These are phyloP conservation scores for Spizellomyces sp. DNA, from an alignment of 192 early-diverging fungal genomes.

Conservation along the genomic window DNA sequence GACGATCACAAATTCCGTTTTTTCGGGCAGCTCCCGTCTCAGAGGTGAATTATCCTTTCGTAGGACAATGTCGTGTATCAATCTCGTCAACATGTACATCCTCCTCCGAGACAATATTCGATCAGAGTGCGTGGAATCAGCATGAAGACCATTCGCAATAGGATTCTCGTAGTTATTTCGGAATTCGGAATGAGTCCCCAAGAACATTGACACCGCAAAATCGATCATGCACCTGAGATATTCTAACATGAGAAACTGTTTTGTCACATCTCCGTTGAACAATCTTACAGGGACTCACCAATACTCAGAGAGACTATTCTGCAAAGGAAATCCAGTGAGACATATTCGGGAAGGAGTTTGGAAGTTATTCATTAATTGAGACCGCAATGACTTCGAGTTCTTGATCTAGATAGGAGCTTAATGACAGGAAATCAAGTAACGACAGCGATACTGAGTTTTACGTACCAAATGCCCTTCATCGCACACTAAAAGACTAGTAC, in stretches of 20 bases:
- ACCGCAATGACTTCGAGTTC: slow-evolving; percentile 30
- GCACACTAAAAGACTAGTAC: slow-evolving; percentile 71
- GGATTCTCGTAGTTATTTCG: slow-evolving; percentile 51
- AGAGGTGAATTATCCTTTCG: slow-evolving; percentile 12
- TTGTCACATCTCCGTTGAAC: not conserved
- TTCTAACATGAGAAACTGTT: not conserved
- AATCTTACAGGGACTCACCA: slow-evolving; percentile 34
- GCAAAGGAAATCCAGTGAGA: slow-evolving; percentile 83
- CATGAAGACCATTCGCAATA: slow-evolving; percentile 19
- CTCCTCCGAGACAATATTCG: slow-evolving; percentile 1
- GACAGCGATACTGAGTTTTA: not conserved
- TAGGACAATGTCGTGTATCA: slow-evolving; percentile 25
- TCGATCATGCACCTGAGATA: slow-evolving; percentile 67
- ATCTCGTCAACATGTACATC: slow-evolving; percentile 12
- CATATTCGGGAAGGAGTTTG: slow-evolving; percentile 65
- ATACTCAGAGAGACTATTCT: slow-evolving; percentile 82
- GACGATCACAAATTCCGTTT: slow-evolving; percentile 72
- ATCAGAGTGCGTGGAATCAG: slow-evolving; percentile 27
- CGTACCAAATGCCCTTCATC: slow-evolving; percentile 80
- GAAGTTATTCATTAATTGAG: slow-evolving; percentile 38
- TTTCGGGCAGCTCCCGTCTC: slow-evolving; percentile 62
- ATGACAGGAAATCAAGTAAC: not conserved
- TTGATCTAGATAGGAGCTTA: slow-evolving; percentile 41
- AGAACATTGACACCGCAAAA: slow-evolving; percentile 65
- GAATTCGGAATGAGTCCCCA: slow-evolving; percentile 63